phyloP scores from a whole-genome alignment of 2,329 filamentous ascomycete species.

The Colletotrichum chlorophyti region DNA sequence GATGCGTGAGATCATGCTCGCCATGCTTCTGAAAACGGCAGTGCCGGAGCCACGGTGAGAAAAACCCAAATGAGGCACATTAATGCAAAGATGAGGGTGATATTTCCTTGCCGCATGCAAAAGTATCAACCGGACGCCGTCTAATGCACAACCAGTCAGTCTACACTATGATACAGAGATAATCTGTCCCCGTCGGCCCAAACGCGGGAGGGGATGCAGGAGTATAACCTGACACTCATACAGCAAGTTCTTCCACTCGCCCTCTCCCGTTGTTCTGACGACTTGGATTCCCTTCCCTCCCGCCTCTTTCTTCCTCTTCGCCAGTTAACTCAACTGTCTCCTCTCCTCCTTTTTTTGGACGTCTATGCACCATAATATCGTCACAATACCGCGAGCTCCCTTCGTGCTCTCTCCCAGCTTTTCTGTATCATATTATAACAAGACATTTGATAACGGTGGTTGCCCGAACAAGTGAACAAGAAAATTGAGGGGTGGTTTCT shows the following conservation, averaged over 20 bases:
- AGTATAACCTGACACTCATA: too few relatives aligned
- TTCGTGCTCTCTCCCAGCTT: neutral
- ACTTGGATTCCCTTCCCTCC: neutral
- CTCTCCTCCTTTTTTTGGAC: neutral
- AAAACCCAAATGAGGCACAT: too few relatives aligned
- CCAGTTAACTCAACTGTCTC: neutral
- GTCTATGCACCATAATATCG: conserved; percentile 10
- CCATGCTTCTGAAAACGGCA: too few relatives aligned
- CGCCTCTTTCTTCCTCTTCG: neutral
- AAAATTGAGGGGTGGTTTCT: neutral
- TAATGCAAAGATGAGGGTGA: conserved; percentile 5
- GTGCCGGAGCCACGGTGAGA: too few relatives aligned
- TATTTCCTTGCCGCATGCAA: conserved; percentile 21
- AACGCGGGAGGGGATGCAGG: too few relatives aligned
- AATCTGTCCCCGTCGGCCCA: conserved; percentile 3
- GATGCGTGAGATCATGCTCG: too few relatives aligned
- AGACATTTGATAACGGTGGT: too few relatives aligned
- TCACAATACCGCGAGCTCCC: conserved; percentile 7
- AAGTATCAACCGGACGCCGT: conserved; percentile 47
- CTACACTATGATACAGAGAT: conserved; percentile 51
- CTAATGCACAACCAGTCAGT: conserved; percentile 50
- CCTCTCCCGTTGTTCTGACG: neutral
- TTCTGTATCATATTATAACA: conserved; percentile 21
- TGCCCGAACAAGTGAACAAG: neutral
- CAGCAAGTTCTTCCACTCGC: too few relatives aligned